Evolutionary conservation across 768 basidiomycete species (phyloP).

Genomic region (Mycena indigotica): DNA sequence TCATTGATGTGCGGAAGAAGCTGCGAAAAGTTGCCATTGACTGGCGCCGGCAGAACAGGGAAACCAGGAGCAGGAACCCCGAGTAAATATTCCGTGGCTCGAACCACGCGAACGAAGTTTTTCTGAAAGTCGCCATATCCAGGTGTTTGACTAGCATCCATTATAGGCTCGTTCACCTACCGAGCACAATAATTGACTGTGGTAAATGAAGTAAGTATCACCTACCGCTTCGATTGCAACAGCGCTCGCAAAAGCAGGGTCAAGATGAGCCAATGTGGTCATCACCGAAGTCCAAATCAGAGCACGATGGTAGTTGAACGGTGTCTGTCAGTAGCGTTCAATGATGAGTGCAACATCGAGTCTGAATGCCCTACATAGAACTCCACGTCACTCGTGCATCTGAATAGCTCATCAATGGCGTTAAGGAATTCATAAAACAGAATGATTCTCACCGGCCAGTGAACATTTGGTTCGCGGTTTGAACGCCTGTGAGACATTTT

Average conservation of each 20-base stretch:
- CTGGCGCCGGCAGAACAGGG: slow-evolving; percentile 21
- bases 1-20: slow-evolving; percentile 26
- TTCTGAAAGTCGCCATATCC: slow-evolving; percentile 70
- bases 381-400: slow-evolving; percentile 67
- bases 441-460: slow-evolving; percentile 56
- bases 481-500: slow-evolving; percentile 58
- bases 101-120: slow-evolving; percentile 68
- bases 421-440: neutral
- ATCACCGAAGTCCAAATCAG: slow-evolving; percentile 83
- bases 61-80: slow-evolving; percentile 51
- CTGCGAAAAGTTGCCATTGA: slow-evolving; percentile 28
- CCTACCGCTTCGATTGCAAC: slow-evolving; percentile 69
- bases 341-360: too few relatives aligned
- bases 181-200: neutral
- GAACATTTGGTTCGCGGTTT: slow-evolving; percentile 62
- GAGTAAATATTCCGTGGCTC: slow-evolving; percentile 62
- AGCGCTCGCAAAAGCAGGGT: slow-evolving; percentile 64
- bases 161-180: slow-evolving; percentile 66
- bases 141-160: slow-evolving; percentile 69
- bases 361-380: slow-evolving; percentile 61
- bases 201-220: neutral
- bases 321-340: slow-evolving; percentile 48
- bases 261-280: slow-evolving; percentile 70
- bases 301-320: slow-evolving; percentile 74
- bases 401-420: slow-evolving; percentile 26